Evolutionary conservation across 305 asterid species (phyloP).

Genomic region (Striga hermonthica): DNA sequence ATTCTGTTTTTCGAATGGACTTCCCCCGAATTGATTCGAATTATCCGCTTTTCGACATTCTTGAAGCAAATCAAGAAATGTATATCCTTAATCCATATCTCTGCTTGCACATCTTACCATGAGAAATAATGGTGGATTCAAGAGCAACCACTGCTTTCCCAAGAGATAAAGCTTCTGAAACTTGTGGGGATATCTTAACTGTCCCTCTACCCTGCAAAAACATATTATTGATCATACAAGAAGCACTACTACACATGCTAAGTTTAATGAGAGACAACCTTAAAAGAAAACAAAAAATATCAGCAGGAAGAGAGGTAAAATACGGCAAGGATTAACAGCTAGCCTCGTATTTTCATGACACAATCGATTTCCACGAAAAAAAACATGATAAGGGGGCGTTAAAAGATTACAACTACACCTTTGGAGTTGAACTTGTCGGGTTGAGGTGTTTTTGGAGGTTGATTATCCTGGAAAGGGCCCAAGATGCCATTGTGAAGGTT

Average conservation of each 20-base stretch:
- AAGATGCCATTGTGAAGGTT: conserved; percentile 34
- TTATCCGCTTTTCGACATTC: not conserved
- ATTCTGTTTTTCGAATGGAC: too few species aligned
- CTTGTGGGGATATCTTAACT: conserved; percentile 63
- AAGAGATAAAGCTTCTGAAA: conserved; percentile 69
- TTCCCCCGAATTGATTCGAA: too few species aligned
- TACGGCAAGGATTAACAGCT: not conserved
- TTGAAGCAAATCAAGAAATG: not conserved
- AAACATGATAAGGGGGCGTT: not conserved
- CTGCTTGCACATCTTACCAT: conserved; percentile 47
- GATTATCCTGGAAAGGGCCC: conserved; percentile 46
- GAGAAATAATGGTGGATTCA: conserved; percentile 91
- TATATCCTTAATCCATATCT: not conserved
- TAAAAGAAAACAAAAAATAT: not conserved
- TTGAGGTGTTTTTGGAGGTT: conserved; percentile 47
- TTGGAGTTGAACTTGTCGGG: conserved; percentile 37
- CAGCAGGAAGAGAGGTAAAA: not conserved
- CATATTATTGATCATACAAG: conserved; percentile 11
- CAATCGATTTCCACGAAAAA: not conserved
- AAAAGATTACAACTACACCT: conserved; percentile 28
- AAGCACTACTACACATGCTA: conserved; percentile 2
- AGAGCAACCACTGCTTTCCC: conserved; percentile 88
- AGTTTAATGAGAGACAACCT: not conserved
- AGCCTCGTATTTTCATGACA: too few species aligned
- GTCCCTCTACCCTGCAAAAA: conserved; percentile 40